These are phyloP conservation scores for Acacia melanoxylon DNA, from an alignment of 306 rosid genomes.

Conservation along the genomic window DNA sequence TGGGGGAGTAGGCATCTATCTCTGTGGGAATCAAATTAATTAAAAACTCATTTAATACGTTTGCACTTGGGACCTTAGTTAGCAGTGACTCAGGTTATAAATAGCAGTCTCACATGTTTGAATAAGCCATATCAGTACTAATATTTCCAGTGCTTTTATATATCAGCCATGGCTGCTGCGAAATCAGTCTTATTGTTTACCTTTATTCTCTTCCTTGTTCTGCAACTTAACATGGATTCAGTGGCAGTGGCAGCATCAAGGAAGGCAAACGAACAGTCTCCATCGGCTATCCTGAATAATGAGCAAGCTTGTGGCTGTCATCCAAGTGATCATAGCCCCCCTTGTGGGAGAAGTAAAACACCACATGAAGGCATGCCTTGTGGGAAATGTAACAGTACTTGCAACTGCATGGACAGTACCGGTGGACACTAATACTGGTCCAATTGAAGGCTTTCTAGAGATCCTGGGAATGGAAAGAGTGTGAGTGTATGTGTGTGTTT, in stretches of 20 bases:
- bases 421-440: neutral
- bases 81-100: neutral
- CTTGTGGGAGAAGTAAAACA: neutral
- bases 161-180: neutral
- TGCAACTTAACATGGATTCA: neutral
- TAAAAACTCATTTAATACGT: neutral
- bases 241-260: neutral
- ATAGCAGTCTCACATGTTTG: neutral
- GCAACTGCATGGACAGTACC: no score
- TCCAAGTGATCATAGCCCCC: neutral
- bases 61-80: neutral
- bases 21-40: neutral
- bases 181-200: neutral
- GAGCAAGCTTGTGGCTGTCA: neutral
- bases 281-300: neutral
- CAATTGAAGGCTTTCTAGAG: no score
- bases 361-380: neutral
- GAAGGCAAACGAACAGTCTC: neutral
- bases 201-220: neutral
- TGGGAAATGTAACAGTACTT: no score
- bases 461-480: neutral
- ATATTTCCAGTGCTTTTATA: no score
- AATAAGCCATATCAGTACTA: no score
- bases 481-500: neutral
- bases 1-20: neutral